These are phyloP conservation scores for Fusarium albosuccineum DNA, from an alignment of 2,329 filamentous ascomycete species.

Conservation along the genomic window DNA sequence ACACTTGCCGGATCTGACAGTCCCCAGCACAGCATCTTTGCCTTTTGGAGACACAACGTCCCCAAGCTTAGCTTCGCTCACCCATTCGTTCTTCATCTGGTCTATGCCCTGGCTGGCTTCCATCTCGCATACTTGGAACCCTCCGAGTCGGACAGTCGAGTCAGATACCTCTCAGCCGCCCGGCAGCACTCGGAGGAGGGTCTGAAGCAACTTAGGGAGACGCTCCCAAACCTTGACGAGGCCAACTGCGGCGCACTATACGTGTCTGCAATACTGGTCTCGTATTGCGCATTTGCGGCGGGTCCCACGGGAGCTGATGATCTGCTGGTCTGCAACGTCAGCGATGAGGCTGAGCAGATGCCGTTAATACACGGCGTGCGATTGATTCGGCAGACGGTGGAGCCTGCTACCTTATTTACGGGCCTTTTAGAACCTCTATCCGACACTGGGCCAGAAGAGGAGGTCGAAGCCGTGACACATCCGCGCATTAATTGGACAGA, in stretches of 20 bases:
- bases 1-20: neutral
- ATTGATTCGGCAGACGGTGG: neutral
- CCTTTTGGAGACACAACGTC: slow-evolving; percentile 1
- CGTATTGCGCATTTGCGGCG: slow-evolving; percentile 1
- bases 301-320: neutral
- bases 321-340: slow-evolving; percentile 5
- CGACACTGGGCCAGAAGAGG: neutral
- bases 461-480: neutral
- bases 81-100: slow-evolving; percentile 1
- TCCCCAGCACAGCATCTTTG: neutral
- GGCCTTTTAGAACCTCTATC: neutral
- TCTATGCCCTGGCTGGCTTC: neutral
- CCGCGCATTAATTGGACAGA: neutral
- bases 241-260: neutral
- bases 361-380: slow-evolving; percentile 4
- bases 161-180: neutral
- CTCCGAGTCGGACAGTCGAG: neutral
- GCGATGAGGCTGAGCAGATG: neutral
- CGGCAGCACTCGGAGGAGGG: neutral
- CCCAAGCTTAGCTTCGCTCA: slow-evolving; percentile 5
- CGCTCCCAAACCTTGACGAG: neutral
- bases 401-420: neutral
- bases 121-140: neutral
- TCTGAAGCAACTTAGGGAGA: neutral
- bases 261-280: neutral